A percentile compares a stretch with the other conserved stretches of the same genome.
These are phyloP conservation scores for Neonothopanus nambi DNA, from an alignment of 1,284 basidiomycete species.

Conservation along the genomic window DNA sequence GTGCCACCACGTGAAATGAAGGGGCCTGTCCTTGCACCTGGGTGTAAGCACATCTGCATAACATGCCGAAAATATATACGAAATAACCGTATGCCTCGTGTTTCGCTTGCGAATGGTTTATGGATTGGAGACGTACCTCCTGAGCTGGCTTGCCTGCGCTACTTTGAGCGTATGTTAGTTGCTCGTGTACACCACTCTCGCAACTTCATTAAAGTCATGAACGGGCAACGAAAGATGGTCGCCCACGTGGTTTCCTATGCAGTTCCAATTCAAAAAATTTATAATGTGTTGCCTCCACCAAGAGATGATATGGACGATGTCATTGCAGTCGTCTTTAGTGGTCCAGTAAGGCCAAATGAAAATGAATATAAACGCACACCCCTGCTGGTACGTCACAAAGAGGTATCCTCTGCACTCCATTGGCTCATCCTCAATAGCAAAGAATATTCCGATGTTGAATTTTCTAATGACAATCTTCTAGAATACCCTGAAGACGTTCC, in stretches of 20 bases:
- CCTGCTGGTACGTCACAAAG: slow-evolving; percentile 24
- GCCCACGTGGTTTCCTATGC: slow-evolving; percentile 26
- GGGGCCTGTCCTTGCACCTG: too few relatives aligned
- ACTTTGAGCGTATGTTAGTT: too few relatives aligned
- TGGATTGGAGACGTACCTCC: slow-evolving; percentile 18
- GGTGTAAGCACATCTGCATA: too few relatives aligned
- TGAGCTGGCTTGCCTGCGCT: slow-evolving; percentile 8
- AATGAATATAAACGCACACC: slow-evolving; percentile 26
- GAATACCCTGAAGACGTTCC: slow-evolving; percentile 21
- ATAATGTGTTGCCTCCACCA: slow-evolving; percentile 19
- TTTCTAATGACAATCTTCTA: slow-evolving; percentile 11
- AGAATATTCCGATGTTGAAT: slow-evolving; percentile 29
- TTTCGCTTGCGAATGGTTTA: slow-evolving; percentile 15
- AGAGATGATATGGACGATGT: slow-evolving; percentile 2
- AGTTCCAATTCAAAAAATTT: slow-evolving; percentile 20
- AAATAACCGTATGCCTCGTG: background rate
- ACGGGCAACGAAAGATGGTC: slow-evolving; percentile 21
- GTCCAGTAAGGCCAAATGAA: slow-evolving; percentile 9
- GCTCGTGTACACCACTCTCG: too few relatives aligned
- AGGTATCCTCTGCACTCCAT: slow-evolving; percentile 25
- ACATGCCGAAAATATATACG: too few relatives aligned
- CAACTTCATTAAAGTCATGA: background rate
- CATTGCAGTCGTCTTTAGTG: slow-evolving; percentile 5
- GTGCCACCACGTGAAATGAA: too few relatives aligned
- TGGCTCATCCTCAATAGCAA: slow-evolving; percentile 33